Evolutionary conservation across 2,329 filamentous ascomycete species (phyloP), one percentile per base, ranked within the genome.

Genomic region (Cordyceps militaris): DNA sequence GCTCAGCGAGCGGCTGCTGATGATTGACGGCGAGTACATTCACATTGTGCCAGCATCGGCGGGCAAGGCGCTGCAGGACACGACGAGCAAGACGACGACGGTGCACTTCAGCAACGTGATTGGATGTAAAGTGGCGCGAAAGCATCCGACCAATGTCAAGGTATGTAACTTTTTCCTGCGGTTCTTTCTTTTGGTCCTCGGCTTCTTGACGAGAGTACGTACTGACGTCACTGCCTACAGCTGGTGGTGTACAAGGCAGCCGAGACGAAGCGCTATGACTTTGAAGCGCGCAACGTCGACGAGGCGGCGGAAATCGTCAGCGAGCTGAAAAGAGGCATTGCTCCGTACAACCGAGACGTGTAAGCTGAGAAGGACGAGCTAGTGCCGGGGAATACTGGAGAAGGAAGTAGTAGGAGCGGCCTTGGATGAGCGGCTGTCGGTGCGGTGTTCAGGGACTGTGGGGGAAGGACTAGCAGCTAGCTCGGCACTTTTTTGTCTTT

Each of bases 1-100:
- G 43, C 82, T 87, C 66, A 88, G 89, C 60, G 87, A 91, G 64
- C 83, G 88, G 59, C 82, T 90, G 10, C 76, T 94, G 43, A 85
- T 88, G 48, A 89, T 95, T 63, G 89, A 93, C 65, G 88, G 88
- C 60, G 90, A 95, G 69, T 94, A 92, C 69, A 84, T 95, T 61
- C 89, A 93, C 71, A 91, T 95, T 65, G 87, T 91, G 80, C 88
- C 89, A 26, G 79, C 82, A 1, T 82, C 81, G 2, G 80, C 80
- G 10, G 85, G 85, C 38, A 89, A 88, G 67, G 81, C 83, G 11
- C 73, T 84, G 58, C 80, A 83, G 59, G 84, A 87, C 57, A 79
- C 78, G 23, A 79, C 77, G 57, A 82, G 82, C 36, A 91, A 91
- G 74, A 88, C 85, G 34, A 91, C 88, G 3, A 91, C 88, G 42